Conservation (phyloP, 768 basidiomycete species). For the Cubamyces sp. region DNA sequence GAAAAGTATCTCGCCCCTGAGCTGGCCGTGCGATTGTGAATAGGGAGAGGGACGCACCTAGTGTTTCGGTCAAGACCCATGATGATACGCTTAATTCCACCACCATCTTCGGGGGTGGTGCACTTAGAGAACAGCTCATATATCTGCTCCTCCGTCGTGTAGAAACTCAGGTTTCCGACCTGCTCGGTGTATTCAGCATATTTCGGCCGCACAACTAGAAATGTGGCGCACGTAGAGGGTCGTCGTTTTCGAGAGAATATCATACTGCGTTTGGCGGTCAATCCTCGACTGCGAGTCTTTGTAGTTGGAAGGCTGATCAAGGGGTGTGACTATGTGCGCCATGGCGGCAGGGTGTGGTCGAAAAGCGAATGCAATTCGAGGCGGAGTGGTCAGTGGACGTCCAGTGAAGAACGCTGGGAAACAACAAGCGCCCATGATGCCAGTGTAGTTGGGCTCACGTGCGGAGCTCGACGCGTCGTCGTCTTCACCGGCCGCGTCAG, state of each 20-base stretch:
- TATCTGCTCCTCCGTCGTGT: slow-evolving; percentile 95
- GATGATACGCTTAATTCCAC: slow-evolving; percentile 91
- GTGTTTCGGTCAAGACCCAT: slow-evolving; percentile 94
- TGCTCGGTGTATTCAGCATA: slow-evolving; percentile 35
- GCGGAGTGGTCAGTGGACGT: slow-evolving; percentile 15
- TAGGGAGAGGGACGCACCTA: slow-evolving; percentile 50
- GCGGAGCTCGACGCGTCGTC: slow-evolving; percentile 37
- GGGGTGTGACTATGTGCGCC: slow-evolving; percentile 82
- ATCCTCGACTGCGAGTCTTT: slow-evolving; percentile 89
- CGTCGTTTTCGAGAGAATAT: slow-evolving; percentile 79
- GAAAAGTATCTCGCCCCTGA: not conserved
- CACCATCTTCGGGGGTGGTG: slow-evolving; percentile 82
- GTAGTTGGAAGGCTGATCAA: slow-evolving; percentile 97
- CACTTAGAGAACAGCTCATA: slow-evolving; percentile 93
- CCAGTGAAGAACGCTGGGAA: slow-evolving; percentile 13
- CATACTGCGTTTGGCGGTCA: slow-evolving; percentile 78
- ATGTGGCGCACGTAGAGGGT: slow-evolving; percentile 82
- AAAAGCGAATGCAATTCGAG: slow-evolving; percentile 19
- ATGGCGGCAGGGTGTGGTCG: slow-evolving; percentile 40
- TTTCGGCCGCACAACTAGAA: slow-evolving; percentile 25
- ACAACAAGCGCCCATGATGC: slow-evolving; percentile 6
- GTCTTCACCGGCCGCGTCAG: slow-evolving; percentile 40
- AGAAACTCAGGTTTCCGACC: slow-evolving; percentile 94
- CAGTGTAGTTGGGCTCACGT: slow-evolving; percentile 17
- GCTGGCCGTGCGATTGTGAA: not conserved